Evolutionary conservation across 441 rosid species (phyloP).

Genomic region (Pelargonium cotyledonis): DNA sequence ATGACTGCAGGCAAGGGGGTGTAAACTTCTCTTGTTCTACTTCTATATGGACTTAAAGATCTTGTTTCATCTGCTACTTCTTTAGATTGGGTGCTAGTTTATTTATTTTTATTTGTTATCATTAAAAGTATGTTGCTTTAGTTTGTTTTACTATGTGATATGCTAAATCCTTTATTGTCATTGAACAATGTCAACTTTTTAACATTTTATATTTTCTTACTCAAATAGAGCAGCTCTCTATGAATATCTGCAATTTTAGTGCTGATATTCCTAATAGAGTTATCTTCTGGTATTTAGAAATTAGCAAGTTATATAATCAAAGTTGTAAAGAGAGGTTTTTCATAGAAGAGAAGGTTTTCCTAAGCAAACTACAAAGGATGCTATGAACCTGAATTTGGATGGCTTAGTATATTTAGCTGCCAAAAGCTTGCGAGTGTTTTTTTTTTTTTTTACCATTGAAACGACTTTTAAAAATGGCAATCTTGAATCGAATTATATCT

Average conservation of each 20-base stretch:
- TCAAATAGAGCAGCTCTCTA: background rate
- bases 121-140: too few relatives aligned
- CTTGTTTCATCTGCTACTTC: too few relatives aligned
- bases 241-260: background rate
- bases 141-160: too few relatives aligned
- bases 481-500: background rate
- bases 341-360: background rate
- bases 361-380: background rate
- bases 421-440: background rate
- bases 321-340: background rate
- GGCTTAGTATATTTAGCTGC: background rate
- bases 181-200: too few relatives aligned
- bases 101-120: too few relatives aligned
- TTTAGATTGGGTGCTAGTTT: too few relatives aligned
- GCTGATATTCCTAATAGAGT: background rate
- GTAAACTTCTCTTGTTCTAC: too few relatives aligned
- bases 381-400: slow-evolving; percentile 1
- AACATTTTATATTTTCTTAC: too few relatives aligned
- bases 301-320: background rate
- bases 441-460: too few relatives aligned
- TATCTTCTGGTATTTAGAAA: background rate
- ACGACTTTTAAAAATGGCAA: background rate
- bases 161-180: too few relatives aligned
- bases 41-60: too few relatives aligned
- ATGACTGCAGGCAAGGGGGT: too few relatives aligned